phyloP scores from a whole-genome alignment of 306 rosid species.

The Acacia confusa region DNA sequence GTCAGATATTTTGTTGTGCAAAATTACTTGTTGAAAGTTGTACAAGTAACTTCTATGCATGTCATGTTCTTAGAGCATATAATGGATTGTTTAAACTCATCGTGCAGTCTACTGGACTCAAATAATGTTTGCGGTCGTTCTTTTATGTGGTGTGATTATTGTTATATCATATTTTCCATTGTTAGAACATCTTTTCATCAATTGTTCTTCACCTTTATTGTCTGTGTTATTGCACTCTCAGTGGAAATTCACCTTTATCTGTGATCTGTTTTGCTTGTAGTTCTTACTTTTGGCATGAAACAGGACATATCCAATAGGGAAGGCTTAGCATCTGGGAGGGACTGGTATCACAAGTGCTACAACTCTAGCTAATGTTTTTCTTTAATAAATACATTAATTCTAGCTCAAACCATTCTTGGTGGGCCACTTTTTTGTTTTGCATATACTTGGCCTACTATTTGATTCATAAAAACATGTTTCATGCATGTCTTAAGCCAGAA shows the following conservation, averaged over 20 bases:
- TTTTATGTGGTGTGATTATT: neutral
- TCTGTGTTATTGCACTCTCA: slow-evolving; percentile 62
- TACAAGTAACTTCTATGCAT: slow-evolving; percentile 8
- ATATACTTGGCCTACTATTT: too few relatives aligned
- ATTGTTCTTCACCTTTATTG: slow-evolving; percentile 9
- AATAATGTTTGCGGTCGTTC: slow-evolving; percentile 63
- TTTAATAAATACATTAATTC: slow-evolving; percentile 11
- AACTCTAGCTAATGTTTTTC: slow-evolving; percentile 56
- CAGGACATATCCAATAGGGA: slow-evolving; percentile 98
- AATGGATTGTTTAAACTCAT: slow-evolving; percentile 40
- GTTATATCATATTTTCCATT: neutral
- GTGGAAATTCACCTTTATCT: slow-evolving; percentile 51
- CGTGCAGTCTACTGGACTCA: slow-evolving; percentile 74
- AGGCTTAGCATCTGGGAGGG: slow-evolving; percentile 93
- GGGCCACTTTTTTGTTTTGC: too few relatives aligned
- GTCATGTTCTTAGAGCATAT: slow-evolving; percentile 32
- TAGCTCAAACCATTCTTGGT: neutral
- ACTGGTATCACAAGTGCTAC: slow-evolving; percentile 87
- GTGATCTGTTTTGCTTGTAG: slow-evolving; percentile 17
- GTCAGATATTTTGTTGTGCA: slow-evolving; percentile 39
- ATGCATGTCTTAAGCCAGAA: neutral
- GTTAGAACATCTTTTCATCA: neutral
- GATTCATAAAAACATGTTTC: too few relatives aligned
- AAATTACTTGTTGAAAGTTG: slow-evolving; percentile 26
- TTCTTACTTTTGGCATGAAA: slow-evolving; percentile 35